Evolutionary conservation across 108 stramenopile species (phyloP), one percentile per base, ranked within the genome.

Genomic region (Thalassiosira profunda): DNA sequence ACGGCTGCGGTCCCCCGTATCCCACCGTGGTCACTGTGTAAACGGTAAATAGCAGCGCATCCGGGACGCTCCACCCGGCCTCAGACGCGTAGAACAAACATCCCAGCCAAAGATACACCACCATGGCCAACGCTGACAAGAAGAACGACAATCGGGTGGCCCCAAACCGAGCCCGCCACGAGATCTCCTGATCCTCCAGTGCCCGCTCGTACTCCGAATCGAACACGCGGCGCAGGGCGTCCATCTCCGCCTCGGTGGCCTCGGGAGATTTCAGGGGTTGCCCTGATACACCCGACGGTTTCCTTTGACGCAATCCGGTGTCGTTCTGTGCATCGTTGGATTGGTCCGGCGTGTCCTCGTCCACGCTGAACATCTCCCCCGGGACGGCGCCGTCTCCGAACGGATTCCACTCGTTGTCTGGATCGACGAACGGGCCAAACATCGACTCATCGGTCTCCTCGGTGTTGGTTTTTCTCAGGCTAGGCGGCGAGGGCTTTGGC

Each of bases 1-100:
- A 66, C 12, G 68, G 48, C 33, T 82, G 71, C 6, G 86, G 67
- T 40, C 83, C 76, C 12, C 95, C 95, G 58, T 91, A 94, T 4
- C 68, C 95, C 15, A 92, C 95, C 1, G 95, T 96, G 11, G 95
- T 96, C 8, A 93, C 86, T 17, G 95, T 90, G 63, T 91, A 93
- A 25, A 96, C 84, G 4, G 86, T 82, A 68, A 96, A 93, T 8
- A 96, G 67, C 18, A 96, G 53, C 0, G 92, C 76, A 46, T 96
- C 95, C 17, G 75, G 69, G 11, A 90, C 55, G 2, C 81, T 69
- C 89, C 91, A 91, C 8, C 51, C 71, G 4, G 83, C 69, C 43
- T 82, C 65, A 6, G 58, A 54, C 21, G 76, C 53, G 63, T 84
- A 89, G 24, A 88, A 89, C 46, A 76, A 60, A 18, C 85, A 86